Percentiles rank a stretch among this genome's conserved stretches.
Evolutionary conservation across 768 basidiomycete genomes (phyloP).

Genomic region (Lactarius hengduanensis): DNA sequence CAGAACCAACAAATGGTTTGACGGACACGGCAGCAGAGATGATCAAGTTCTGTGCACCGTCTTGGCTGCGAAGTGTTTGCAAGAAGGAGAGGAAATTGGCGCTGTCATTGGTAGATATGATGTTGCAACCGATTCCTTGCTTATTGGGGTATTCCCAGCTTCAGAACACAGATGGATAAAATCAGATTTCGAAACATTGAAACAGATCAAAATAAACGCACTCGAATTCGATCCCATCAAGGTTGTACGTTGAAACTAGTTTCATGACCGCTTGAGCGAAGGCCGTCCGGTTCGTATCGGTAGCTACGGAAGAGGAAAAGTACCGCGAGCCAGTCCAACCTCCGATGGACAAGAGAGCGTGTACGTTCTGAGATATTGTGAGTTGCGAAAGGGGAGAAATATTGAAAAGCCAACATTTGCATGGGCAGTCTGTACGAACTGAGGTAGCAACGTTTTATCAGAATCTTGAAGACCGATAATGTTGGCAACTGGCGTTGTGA

Average conservation of each 20-base stretch:
- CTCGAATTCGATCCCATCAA: conserved; percentile 57
- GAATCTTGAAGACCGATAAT: conserved; percentile 41
- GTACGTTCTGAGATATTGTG: conserved; percentile 45
- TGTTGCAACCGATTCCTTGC: conserved; percentile 70
- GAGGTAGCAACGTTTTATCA: conserved; percentile 48
- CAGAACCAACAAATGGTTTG: conserved; percentile 45
- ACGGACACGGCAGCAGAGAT: conserved; percentile 54
- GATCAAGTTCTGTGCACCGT: conserved; percentile 55
- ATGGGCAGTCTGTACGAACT: conserved; percentile 53
- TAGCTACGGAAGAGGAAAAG: conserved; percentile 62
- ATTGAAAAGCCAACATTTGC: conserved; percentile 34
- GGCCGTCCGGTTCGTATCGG: conserved; percentile 52
- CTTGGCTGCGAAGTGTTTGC: conserved; percentile 56
- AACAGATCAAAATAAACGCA: conserved; percentile 20
- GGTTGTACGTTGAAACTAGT: conserved; percentile 47
- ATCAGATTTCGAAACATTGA: not conserved
- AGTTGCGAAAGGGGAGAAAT: not conserved
- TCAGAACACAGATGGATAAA: not conserved
- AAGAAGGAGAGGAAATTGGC: conserved; percentile 79
- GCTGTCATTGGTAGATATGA: conserved; percentile 54
- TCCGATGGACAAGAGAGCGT: conserved; percentile 60
- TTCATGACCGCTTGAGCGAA: conserved; percentile 60
- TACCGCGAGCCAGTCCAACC: conserved; percentile 67
- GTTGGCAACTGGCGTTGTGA: conserved; percentile 37
- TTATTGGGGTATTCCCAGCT: conserved; percentile 87